Conservation (phyloP, 108 stramenopile genomes). For the Conticribra weissflogii region DNA sequence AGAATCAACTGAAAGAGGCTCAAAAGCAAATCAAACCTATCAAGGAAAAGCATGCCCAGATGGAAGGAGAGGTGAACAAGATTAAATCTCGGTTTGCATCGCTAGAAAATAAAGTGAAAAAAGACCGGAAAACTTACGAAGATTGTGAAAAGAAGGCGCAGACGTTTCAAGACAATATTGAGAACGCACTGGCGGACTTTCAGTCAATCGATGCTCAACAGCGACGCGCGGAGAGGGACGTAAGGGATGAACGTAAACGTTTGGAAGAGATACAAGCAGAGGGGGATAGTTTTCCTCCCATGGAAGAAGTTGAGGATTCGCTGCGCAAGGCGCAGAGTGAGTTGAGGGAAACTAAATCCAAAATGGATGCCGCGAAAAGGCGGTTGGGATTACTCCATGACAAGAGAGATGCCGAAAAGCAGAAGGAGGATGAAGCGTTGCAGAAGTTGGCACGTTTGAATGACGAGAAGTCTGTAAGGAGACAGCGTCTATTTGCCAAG, state of each 20-base stretch:
- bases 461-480: constrained; percentile 64
- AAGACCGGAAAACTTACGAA: constrained; percentile 49
- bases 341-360: constrained; percentile 31
- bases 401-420: constrained; percentile 23
- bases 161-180: constrained; percentile 63
- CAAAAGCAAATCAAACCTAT: constrained; percentile 52
- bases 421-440: constrained; percentile 15
- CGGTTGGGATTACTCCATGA: constrained; percentile 6
- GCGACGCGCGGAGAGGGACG: constrained; percentile 44
- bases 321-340: constrained; percentile 28
- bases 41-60: constrained; percentile 37
- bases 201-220: constrained; percentile 50
- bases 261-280: constrained; percentile 39
- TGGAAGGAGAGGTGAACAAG: constrained; percentile 32
- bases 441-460: constrained; percentile 49
- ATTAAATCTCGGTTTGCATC: constrained; percentile 25
- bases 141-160: constrained; percentile 56
- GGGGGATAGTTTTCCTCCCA: constrained; percentile 45
- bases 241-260: constrained; percentile 41
- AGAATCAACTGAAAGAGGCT: constrained; percentile 49
- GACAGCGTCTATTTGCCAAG: constrained; percentile 46
- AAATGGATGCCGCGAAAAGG: constrained; percentile 41
- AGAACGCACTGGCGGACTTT: constrained; percentile 49
- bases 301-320: constrained; percentile 51
- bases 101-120: constrained; percentile 47